Base-by-base conservation (phyloP, 768 basidiomycete genomes). In the Amanita rimosa region DNA sequence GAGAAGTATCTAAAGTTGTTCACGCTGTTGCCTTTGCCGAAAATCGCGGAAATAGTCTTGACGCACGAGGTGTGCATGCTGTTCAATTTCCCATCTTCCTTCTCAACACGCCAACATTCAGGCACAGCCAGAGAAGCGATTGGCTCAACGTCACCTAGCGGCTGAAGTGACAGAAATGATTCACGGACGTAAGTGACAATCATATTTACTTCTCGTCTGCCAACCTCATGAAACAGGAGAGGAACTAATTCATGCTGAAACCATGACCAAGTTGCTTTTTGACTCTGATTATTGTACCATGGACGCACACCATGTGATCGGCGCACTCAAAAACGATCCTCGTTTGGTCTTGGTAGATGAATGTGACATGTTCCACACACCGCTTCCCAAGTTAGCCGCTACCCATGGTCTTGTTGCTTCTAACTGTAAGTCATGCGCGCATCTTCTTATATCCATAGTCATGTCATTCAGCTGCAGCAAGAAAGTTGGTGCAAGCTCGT, bases 1-100 rank as follows among this genome's bases (percentile, higher is more conserved):
- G 79, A 77, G 48, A 76, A 71, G 54, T 88, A 90, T 59, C 70
- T 98, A 24, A 83, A 78, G 54, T 66, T 93, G 54, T 88, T 98
- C 55, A 94, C 92, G 2, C 71, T 96, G 36, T 66, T 94, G 26
- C 67, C 83, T 50, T 81, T 96, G 39, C 62, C 73, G 1, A 64
- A 69, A 1, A 59, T 84, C 4, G 65, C 92, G 60, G 55, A 64
- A 8, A n/a, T 49, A 35, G 14, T 43, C 4, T 10, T 29, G 14
- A 62, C 67, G 2, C 94, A 96, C 60, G 55, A 59, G 45, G 87
- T 87, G 4, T n/a, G 34, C 45, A 53, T 50, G 58, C 49, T 16
- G 48, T 37, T 44, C 39, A 27, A 26, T 57, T 48, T 29, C 14
- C 46, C 22, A 6, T 19, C 10, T 29, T 34, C 2, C 24, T 26